phyloP scores from a whole-genome alignment of 768 basidiomycete genomes.

The Tulasnella calospora region DNA sequence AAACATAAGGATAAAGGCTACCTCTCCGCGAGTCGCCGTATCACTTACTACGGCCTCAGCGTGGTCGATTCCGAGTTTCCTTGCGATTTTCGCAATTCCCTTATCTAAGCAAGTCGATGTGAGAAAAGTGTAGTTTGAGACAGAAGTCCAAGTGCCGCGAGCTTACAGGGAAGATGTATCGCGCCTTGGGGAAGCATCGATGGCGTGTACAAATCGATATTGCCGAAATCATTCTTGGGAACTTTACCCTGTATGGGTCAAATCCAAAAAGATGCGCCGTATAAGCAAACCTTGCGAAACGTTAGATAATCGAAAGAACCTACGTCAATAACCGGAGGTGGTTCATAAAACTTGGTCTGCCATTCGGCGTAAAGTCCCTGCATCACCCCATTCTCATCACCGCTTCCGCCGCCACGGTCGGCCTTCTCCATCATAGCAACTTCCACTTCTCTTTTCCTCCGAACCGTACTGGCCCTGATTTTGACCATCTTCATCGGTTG shows the following conservation, averaged over 20 bases:
- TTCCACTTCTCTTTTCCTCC: slow-evolving; percentile 68
- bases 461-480: slow-evolving; percentile 73
- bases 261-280: neutral
- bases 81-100: slow-evolving; percentile 82
- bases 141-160: neutral
- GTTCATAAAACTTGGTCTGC: slow-evolving; percentile 78
- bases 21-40: slow-evolving; percentile 19
- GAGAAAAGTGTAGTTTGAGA: neutral
- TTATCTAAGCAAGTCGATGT: slow-evolving; percentile 51
- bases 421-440: slow-evolving; percentile 46
- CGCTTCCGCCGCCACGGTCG: slow-evolving; percentile 38
- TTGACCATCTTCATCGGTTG: slow-evolving; percentile 91
- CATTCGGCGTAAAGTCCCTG: slow-evolving; percentile 81
- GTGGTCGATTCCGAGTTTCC: slow-evolving; percentile 78
- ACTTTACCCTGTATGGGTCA: slow-evolving; percentile 64
- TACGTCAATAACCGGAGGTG: slow-evolving; percentile 80
- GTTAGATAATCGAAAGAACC: slow-evolving; percentile 34
- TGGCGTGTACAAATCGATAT: slow-evolving; percentile 91
- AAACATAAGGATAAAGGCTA: slow-evolving; percentile 5
- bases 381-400: slow-evolving; percentile 54
- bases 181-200: slow-evolving; percentile 90
- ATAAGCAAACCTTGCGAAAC: neutral
- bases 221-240: slow-evolving; percentile 94
- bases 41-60: slow-evolving; percentile 90
- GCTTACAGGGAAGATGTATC: slow-evolving; percentile 85